phyloP scores from a whole-genome alignment of 1,139 yeast genomes.

The Yamadazyma blattariae region DNA sequence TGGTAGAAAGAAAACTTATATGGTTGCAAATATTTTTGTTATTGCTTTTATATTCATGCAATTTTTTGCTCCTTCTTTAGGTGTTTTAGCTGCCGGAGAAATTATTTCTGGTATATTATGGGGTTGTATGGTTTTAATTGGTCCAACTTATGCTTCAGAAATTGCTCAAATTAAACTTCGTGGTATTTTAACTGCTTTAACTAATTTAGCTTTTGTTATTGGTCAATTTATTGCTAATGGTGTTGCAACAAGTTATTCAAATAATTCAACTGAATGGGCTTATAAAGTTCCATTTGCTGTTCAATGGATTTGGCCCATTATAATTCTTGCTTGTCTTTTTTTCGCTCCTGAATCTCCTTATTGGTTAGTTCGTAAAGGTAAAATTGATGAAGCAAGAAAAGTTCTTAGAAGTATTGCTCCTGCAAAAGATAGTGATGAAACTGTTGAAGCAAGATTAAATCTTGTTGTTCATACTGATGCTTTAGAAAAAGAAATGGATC shows the following conservation, averaged over 20 bases:
- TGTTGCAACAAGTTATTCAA: constrained; percentile 15
- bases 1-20: constrained; percentile 18
- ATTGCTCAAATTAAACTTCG: constrained; percentile 17
- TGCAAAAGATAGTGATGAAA: constrained; percentile 13
- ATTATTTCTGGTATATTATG: constrained; percentile 20
- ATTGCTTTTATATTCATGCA: constrained; percentile 16
- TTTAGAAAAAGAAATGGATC: constrained; percentile 15
- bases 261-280: constrained; percentile 16
- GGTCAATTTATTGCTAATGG: constrained; percentile 26
- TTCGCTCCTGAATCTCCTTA: constrained; percentile 23
- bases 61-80: constrained; percentile 16
- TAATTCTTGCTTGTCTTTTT: constrained; percentile 14
- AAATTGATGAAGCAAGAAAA: constrained; percentile 16
- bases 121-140: constrained; percentile 21
- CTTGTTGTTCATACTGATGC: constrained; percentile 17
- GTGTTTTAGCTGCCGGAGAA: constrained; percentile 17
- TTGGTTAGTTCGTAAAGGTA: constrained; percentile 21
- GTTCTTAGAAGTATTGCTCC: constrained; percentile 11
- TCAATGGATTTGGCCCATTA: constrained; percentile 23
- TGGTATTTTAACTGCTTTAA: constrained; percentile 21
- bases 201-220: constrained; percentile 24
- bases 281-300: constrained; percentile 22
- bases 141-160: constrained; percentile 21
- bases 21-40: constrained; percentile 16
- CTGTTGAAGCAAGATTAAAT: constrained; percentile 7